A percentile compares a stretch with the other conserved stretches of the same genome.
phyloP scores from a whole-genome alignment of 495 filamentous ascomycete genomes.

The Penicillium waksmanii region DNA sequence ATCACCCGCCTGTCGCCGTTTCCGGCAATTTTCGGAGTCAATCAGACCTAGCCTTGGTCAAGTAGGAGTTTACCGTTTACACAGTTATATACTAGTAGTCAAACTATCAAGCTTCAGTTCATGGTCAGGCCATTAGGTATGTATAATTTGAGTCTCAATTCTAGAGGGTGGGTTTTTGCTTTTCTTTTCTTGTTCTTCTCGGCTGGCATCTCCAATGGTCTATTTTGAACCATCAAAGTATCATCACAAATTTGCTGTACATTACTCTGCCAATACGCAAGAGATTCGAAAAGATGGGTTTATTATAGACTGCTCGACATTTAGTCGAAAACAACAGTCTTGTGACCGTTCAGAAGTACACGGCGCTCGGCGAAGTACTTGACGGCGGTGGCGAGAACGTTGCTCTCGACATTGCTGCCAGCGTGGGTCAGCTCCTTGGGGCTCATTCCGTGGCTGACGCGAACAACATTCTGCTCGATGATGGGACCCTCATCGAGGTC shows the following conservation, averaged over 20 bases:
- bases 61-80: too few species aligned
- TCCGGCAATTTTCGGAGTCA: not conserved
- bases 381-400: conserved; percentile 70
- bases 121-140: too few species aligned
- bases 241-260: not conserved
- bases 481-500: conserved; percentile 79
- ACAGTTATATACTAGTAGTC: too few species aligned
- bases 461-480: conserved; percentile 74
- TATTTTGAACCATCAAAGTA: not conserved
- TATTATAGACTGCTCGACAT: conserved; percentile 1
- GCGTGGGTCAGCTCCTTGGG: conserved; percentile 72
- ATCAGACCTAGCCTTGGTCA: not conserved
- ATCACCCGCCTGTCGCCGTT: not conserved
- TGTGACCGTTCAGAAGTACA: conserved; percentile 70
- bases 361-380: conserved; percentile 74
- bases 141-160: too few species aligned
- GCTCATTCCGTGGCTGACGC: conserved; percentile 70
- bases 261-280: not conserved
- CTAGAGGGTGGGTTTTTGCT: not conserved
- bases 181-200: not conserved
- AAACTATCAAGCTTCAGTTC: too few species aligned
- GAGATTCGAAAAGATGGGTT: not conserved
- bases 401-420: conserved; percentile 75
- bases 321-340: conserved; percentile 73
- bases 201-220: not conserved